Percentiles rank a stretch among this genome's conserved stretches.
Evolutionary conservation across 164 flowering plant genomes (phyloP).

Genomic region (Stephania yunnanensis): DNA sequence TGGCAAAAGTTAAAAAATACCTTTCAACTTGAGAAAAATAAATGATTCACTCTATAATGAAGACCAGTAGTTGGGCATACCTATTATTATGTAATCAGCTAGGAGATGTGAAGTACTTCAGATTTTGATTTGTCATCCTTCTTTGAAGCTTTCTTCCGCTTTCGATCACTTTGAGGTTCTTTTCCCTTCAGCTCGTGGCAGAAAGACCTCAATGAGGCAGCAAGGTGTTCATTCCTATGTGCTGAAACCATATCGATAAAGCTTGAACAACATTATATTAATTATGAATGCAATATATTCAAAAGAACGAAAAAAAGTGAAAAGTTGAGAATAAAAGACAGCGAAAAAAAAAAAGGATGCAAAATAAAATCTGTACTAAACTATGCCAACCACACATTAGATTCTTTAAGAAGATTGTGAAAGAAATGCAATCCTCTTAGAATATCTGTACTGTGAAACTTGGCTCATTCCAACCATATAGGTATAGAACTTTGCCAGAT

Average conservation of each 20-base stretch:
- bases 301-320: background rate
- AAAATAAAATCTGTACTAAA: background rate
- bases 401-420: background rate
- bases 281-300: background rate
- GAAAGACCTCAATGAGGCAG: conserved; percentile 53
- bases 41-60: background rate
- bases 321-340: background rate
- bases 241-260: conserved; percentile 43
- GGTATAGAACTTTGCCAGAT: background rate
- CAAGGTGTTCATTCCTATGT: conserved; percentile 78
- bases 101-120: conserved; percentile 28
- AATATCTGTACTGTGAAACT: background rate
- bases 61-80: background rate
- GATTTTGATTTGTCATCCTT: conserved; percentile 44
- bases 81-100: background rate
- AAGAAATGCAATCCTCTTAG: background rate
- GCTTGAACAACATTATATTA: background rate
- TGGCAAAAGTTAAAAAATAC: background rate
- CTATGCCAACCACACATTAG: background rate
- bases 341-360: background rate
- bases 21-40: background rate
- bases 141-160: conserved; percentile 60
- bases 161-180: conserved; percentile 71
- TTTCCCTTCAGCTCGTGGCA: conserved; percentile 58
- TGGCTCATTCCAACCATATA: background rate